Evolutionary conservation across 108 stramenopile species (phyloP), one percentile per base, ranked within the genome.

Genomic region (Hondaea fermentalgiana): DNA sequence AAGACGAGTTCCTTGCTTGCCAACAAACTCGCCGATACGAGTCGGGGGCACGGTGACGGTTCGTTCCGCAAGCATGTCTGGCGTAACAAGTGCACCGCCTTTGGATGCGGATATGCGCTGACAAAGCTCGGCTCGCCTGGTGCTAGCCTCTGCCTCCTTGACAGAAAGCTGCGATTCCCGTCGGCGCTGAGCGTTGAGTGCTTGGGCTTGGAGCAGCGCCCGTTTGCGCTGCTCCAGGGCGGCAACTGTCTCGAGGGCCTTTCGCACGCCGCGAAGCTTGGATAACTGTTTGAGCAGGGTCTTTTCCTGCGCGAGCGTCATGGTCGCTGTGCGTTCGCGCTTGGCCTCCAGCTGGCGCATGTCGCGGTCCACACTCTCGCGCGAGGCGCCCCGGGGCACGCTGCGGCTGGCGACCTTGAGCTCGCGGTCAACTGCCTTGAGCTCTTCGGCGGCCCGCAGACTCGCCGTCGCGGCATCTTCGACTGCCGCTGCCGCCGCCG

Each of bases 251-350:
- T 28, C 17, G 49, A 83, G 51, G n/a, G 10, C n/a, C n/a, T 28
- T 21, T 23, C 12, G 44, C 19, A 53, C 76, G 76, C 51, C 51
- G 3, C 76, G 45, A 6, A 83, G 76, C 45, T 53, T 47, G 6
- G 45, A 12, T 6, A 83, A 6, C n/a, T 83, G 49, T 45, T 83
- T 83, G 49, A 83, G 76, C 76, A 83, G 51, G 10, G 76, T 45
- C 51, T 83, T 83, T 45, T 83, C 76, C 45, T 83, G 43, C 76
- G 76, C 19, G 76, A 83, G 76, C 19, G 76, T 53, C 51, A 83
- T 47, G 25, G 45, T n/a, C n/a, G 76, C 76, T 8, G 49, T 83
- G 49, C 49, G 51, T 17, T 53, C 49, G 10, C 76, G 76, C 51
- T 83, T 47, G 42, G 64, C 25, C 4, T 83, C 76, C 23, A 83